Evolutionary conservation across 805 yeast genomes (phyloP), one percentile per base, ranked within the genome.

Genomic region (Saccharomycopsis olivae): DNA sequence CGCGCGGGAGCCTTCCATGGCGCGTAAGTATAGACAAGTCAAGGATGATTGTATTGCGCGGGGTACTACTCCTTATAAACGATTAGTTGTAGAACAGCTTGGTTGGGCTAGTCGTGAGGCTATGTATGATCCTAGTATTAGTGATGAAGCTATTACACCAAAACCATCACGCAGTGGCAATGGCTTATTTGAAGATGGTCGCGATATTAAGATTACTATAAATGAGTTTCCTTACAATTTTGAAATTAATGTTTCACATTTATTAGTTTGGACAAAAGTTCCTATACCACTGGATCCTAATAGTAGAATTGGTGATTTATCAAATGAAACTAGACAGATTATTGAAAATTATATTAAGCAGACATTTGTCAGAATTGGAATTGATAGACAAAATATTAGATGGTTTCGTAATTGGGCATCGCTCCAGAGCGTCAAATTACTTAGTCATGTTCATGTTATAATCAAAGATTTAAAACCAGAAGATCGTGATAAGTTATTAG

Each of bases 371-470:
- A 55, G 63, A 21, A 57, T 73, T 29, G 49, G 41, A 35, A 53
- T 64, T 13, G 51, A 57, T 5, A 51, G 61, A 20, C 60, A 65
- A 3, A 58, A 70, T 29, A 50, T 70, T 33, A 53, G 65, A 2
- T 81, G 89, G 89, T 82, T 81, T 56, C 68, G 80, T 48, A 82
- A 82, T 53, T 80, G 82, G 73, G 69, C 78, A 5, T 64, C 69
- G 5, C 55, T 82, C 30, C 92, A 82, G 53, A 78, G 86, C 53
- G 78, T 82, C 4, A 68, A 63, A 47, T 65, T 71, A 23, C 61
- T 81, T 27, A 78, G 86, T 18, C 92, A 81, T 53, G 59, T 80
- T n/a, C 92, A 81, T 56, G 71, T 80, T 2, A 51, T 81, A 21
- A 47, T 81, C 10, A 67, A 60, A 35, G 69, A 64, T n/a, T 50